phyloP scores from a whole-genome alignment of 148 eudicot species.

The Tetragonia tetragonoides region DNA sequence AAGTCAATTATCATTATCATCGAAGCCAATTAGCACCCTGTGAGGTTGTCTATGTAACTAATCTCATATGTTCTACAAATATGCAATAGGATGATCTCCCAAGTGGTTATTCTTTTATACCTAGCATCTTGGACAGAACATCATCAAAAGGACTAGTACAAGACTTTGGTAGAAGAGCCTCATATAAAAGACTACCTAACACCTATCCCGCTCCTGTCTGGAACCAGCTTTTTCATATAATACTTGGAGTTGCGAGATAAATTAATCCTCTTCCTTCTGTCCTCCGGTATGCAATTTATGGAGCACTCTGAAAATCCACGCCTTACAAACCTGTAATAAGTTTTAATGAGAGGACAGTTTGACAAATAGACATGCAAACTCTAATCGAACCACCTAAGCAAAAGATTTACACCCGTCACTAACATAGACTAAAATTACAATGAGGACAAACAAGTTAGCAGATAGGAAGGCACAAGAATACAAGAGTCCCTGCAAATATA shows the following conservation, averaged over 20 bases:
- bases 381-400: neutral
- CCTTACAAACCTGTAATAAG: conserved; percentile 75
- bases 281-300: conserved; percentile 64
- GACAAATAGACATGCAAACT: neutral
- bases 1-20: conserved; percentile 10
- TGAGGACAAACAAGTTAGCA: too few species aligned
- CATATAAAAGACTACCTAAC: conserved; percentile 11
- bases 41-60: conserved; percentile 2
- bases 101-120: neutral
- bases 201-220: conserved; percentile 76
- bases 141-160: neutral
- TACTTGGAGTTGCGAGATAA: conserved; percentile 82
- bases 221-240: conserved; percentile 75
- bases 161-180: neutral
- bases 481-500: too few species aligned
- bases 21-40: neutral
- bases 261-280: conserved; percentile 71
- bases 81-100: conserved; percentile 3
- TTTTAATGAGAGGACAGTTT: conserved; percentile 5
- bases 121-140: neutral
- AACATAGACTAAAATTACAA: too few species aligned
- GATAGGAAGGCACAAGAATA: too few species aligned
- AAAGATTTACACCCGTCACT: too few species aligned
- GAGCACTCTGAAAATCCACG: conserved; percentile 91
- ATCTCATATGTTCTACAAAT: conserved; percentile 21